Evolutionary conservation across 805 yeast genomes (phyloP).

Genomic region (Teunomyces pallodes): DNA sequence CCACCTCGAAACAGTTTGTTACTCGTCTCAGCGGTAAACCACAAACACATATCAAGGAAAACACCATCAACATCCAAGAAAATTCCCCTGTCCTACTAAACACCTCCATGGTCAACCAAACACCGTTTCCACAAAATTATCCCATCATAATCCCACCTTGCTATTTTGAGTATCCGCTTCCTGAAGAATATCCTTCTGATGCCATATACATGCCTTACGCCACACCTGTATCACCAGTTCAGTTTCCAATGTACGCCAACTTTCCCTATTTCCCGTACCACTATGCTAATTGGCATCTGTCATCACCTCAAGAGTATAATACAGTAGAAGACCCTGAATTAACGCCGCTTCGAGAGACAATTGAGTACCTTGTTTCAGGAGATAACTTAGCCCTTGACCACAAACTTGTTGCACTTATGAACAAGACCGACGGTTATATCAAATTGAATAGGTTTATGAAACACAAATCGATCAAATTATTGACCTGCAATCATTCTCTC

Average conservation of each 20-base stretch:
- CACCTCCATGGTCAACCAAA: neutral
- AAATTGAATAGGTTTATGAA: constrained; percentile 13
- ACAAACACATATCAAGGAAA: neutral
- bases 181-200: neutral
- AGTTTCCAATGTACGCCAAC: constrained; percentile 2
- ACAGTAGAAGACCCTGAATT: neutral
- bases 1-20: neutral
- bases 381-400: constrained; percentile 21
- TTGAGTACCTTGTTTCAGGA: constrained; percentile 21
- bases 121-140: neutral
- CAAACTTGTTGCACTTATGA: constrained; percentile 17
- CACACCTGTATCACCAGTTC: neutral
- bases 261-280: neutral
- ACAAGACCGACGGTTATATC: constrained; percentile 15
- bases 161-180: neutral
- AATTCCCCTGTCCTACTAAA: no score
- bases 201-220: neutral
- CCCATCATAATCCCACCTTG: neutral
- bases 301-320: neutral
- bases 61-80: neutral
- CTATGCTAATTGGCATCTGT: neutral
- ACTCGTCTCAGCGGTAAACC: neutral
- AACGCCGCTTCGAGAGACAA: constrained; percentile 7
- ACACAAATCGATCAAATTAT: constrained; percentile 13
- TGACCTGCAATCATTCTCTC: constrained; percentile 13